Conservation (phyloP, 768 basidiomycete genomes). For the Kondoa subrosea region DNA sequence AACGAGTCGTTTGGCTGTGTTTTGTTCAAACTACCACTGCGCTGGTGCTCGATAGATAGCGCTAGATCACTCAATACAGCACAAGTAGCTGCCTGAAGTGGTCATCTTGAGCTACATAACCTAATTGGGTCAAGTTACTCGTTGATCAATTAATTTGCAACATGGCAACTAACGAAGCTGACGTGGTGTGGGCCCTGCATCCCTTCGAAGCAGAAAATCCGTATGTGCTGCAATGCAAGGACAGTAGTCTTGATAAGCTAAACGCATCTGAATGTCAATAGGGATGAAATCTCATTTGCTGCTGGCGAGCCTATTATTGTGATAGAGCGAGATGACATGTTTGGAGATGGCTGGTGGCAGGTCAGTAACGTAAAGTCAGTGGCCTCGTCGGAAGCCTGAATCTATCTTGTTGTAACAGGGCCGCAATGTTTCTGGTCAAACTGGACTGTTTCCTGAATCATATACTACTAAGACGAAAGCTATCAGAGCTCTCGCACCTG, state of each 20-base stretch:
- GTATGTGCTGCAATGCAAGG: conserved; percentile 1
- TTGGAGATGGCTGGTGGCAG: conserved; percentile 93
- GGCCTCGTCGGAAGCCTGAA: neutral
- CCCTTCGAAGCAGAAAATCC: conserved; percentile 81
- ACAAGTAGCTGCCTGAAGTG: too few species aligned
- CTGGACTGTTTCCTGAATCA: conserved; percentile 78
- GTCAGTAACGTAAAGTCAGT: conserved; percentile 33
- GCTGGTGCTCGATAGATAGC: too few species aligned
- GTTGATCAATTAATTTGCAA: too few species aligned
- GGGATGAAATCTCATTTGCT: conserved; percentile 68
- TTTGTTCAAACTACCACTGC: too few species aligned
- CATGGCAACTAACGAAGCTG: conserved; percentile 26
- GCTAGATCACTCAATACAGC: too few species aligned
- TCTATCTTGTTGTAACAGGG: conserved; percentile 41
- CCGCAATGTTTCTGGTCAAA: conserved; percentile 57
- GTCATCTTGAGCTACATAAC: too few species aligned
- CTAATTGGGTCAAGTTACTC: too few species aligned
- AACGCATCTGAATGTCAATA: too few species aligned
- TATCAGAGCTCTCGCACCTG: conserved; percentile 12
- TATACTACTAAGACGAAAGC: conserved; percentile 57
- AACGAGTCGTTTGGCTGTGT: too few species aligned
- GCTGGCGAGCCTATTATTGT: conserved; percentile 78
- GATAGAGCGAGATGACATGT: conserved; percentile 79
- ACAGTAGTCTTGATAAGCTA: too few species aligned
- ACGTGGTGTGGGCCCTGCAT: conserved; percentile 75